Base-by-base conservation (phyloP, 1,284 basidiomycete genomes). In the Ustilago lituana region DNA sequence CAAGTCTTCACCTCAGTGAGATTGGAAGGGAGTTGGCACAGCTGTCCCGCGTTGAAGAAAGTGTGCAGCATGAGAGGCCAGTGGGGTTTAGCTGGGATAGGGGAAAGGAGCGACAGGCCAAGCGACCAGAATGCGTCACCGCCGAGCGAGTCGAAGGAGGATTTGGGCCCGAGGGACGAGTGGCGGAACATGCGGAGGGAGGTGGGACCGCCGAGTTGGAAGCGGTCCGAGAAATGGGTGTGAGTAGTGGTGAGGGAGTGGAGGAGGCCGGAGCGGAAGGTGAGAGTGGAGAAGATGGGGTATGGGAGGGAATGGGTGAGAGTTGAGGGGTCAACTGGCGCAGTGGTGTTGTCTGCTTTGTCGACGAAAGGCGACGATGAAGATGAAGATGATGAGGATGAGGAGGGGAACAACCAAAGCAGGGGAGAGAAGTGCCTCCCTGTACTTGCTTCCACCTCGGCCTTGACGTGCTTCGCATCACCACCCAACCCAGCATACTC, bases 151-250 rank as follows among this genome's bases (percentile, higher is more conserved):
- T 98, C 87, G 4, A 12, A 78, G 23, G 88, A 87, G 76, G 95
- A 92, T 27, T 88, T 87, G 2, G 91, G 89, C 0, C 96, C 96
- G 82, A 98, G 85, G 1, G 90, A 87, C 76, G 93, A 94, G 24
- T 88, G 86, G 57, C 88, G 88, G 85, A 97, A 98, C 62, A 90
- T 90, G 23, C 96, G 86, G 2, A 98, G 86, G 44, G 88, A 91
- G n/a, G 90, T 89, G 0, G 96, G 94, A 0, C 95, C 96, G 24
- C 95, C 96, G 0, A 98, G 86, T 74, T 95, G 94, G 81, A 94
- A 95, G 5, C 93, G 88, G 83, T 99, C 96, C 31, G 87, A 88
- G 79, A 91, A 90, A 46, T 86, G 86, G 23, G 87, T 76, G 8
- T 68, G 50, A 31, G 41, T 84, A 3, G 54, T 35, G 39, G 70